These are phyloP conservation scores for Fusarium aywerte DNA, from an alignment of 2,329 filamentous ascomycete genomes.

Conservation along the genomic window DNA sequence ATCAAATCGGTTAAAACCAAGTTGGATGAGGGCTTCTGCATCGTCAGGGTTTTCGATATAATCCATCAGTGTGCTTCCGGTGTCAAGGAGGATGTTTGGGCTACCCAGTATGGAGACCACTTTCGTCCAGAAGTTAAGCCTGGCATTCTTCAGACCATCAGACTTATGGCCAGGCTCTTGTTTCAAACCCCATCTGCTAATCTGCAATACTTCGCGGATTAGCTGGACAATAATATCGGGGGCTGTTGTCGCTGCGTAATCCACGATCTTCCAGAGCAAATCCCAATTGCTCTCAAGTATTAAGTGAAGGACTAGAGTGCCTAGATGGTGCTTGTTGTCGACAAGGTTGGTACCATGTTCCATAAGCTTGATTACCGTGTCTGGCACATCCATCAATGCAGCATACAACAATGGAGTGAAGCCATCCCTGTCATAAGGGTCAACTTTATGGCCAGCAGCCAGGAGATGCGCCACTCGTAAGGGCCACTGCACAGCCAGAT, in stretches of 20 bases:
- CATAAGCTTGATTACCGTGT: not conserved
- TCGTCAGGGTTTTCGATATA: not conserved
- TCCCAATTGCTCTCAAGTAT: not conserved
- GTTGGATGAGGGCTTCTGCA: not conserved
- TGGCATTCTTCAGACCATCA: not conserved
- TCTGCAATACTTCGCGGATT: not conserved
- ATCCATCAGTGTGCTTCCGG: not conserved
- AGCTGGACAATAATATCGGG: not conserved
- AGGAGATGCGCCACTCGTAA: not conserved
- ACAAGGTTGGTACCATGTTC: not conserved
- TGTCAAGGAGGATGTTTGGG: not conserved
- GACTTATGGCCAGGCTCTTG: not conserved
- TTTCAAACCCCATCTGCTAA: not conserved
- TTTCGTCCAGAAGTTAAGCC: not conserved
- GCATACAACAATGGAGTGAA: not conserved
- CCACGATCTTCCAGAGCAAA: not conserved
- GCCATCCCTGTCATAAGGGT: not conserved
- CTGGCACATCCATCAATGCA: not conserved
- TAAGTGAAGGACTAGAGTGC: accelerated
- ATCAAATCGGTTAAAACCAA: not conserved
- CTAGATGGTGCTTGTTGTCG: accelerated
- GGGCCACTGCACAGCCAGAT: not conserved
- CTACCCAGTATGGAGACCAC: not conserved
- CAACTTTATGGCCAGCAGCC: not conserved
- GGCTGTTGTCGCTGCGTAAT: not conserved